Base-by-base conservation (phyloP, 1,284 basidiomycete species). In the Agaricales sp. region DNA sequence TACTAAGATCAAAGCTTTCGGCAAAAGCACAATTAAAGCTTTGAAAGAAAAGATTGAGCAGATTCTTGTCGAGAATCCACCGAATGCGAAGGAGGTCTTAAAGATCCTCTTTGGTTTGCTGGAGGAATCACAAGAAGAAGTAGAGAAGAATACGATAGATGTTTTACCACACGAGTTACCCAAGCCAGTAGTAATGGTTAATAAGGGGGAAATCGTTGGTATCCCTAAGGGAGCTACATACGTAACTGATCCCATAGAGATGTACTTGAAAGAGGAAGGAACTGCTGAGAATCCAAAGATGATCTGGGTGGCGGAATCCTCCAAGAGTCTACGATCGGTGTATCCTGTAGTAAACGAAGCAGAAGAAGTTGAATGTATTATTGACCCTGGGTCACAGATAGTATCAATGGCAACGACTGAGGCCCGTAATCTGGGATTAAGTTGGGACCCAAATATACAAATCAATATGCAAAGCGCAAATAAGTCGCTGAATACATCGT, bases 391-490 rank as follows among this genome's bases (percentile, higher is more conserved):
- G n/a, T n/a, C n/a, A n/a, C n/a, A n/a, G n/a, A n/a, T n/a, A n/a
- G n/a, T n/a, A n/a, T n/a, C n/a, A n/a, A n/a, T n/a, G n/a, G n/a
- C n/a, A n/a, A n/a, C n/a, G n/a, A n/a, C n/a, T n/a, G n/a, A n/a
- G n/a, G n/a, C 41, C 20, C 8, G 13, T 8, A 11, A n/a, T 43
- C 18, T 19, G 20, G 20, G 8, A 19, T 19, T 19, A 11, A n/a
- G 11, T 11, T 35, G 30, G 30, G 11, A 35, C 30, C 11, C 8
- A 11, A n/a, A 35, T 8, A 35, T 35, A n/a, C 30, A 8, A 35
- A 8, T n/a, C n/a, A n/a, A 11, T 35, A n/a, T 35, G 49, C 52
- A 59, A 35, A 56, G 53, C 30, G 60, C 61, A 2, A 62, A 61
- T 47, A 35, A 55, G 3, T 37, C 48, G 4, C n/a, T 59, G 0